phyloP scores from a whole-genome alignment of 305 asterid species.

The Fraxinus floribunda region DNA sequence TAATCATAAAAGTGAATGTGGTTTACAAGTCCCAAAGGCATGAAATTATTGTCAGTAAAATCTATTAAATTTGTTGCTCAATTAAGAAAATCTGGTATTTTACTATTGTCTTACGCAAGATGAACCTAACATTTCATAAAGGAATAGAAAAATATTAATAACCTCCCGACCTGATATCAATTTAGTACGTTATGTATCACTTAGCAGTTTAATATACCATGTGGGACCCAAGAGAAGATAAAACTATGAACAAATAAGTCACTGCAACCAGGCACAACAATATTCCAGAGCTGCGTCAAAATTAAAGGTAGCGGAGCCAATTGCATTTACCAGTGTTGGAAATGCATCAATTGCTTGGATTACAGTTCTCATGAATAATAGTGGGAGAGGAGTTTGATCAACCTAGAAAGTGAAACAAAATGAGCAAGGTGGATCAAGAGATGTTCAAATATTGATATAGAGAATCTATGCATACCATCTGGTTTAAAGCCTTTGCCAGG shows the following conservation, averaged over 20 bases:
- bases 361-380: constrained; percentile 95
- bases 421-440: constrained; percentile 23
- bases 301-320: constrained; percentile 7
- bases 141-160: not conserved
- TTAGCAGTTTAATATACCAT: not conserved
- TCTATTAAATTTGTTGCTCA: not conserved
- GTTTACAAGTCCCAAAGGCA: not conserved
- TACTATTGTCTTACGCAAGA: not conserved
- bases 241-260: not conserved
- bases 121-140: not conserved
- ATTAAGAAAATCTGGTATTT: constrained; percentile 10
- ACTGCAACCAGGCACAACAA: constrained; percentile 4
- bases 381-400: constrained; percentile 86
- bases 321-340: constrained; percentile 75
- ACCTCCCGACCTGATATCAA: not conserved
- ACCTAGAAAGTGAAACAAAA: constrained; percentile 47
- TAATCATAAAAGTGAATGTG: not conserved
- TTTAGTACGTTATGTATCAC: not conserved
- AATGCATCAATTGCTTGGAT: constrained; percentile 97
- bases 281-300: not conserved
- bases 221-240: not conserved
- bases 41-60: constrained; percentile 4
- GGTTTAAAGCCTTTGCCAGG: constrained; percentile 75
- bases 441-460: constrained; percentile 6
- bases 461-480: constrained; percentile 64